A percentile compares a stretch with the other conserved stretches of the same genome.
These are phyloP conservation scores for Annulohypoxylon stygium DNA, from an alignment of 495 filamentous ascomycete species.

Conservation along the genomic window DNA sequence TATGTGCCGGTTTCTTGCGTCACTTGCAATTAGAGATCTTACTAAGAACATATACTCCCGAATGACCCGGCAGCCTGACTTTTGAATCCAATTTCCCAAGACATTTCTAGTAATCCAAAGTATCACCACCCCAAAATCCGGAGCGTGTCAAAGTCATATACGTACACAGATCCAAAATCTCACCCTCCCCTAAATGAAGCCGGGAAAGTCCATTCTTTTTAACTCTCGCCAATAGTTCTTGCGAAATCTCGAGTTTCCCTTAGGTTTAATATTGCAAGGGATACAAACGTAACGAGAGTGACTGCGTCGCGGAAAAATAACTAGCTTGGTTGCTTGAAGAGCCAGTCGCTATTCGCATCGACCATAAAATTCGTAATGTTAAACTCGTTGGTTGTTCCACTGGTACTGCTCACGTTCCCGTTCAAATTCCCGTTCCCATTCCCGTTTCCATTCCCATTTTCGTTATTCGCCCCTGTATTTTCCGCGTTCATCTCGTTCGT, in stretches of 20 bases:
- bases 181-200: constrained; percentile 1
- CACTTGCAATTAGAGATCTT: constrained; percentile 10
- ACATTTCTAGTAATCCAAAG: constrained; percentile 7
- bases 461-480: constrained; percentile 25
- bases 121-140: constrained; percentile 15
- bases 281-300: constrained; percentile 8
- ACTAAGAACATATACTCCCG: constrained; percentile 1
- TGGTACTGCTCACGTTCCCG: constrained; percentile 17
- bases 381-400: constrained; percentile 62
- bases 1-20: constrained; percentile 12
- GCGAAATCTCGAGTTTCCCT: constrained; percentile 11
- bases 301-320: not conserved
- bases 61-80: not conserved
- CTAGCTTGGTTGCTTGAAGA: constrained; percentile 60
- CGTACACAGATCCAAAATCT: constrained; percentile 13
- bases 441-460: constrained; percentile 8
- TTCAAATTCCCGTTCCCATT: constrained; percentile 24
- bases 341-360: constrained; percentile 73
- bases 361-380: constrained; percentile 77
- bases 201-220: not conserved
- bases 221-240: not conserved
- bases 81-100: constrained; percentile 14
- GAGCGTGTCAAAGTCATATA: constrained; percentile 20
- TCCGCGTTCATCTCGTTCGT: constrained; percentile 42
- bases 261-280: constrained; percentile 14